Percentiles rank a stretch among this genome's conserved stretches.
Evolutionary conservation across 495 filamentous ascomycete genomes (phyloP).

Genomic region (Penicillium tannophilum): DNA sequence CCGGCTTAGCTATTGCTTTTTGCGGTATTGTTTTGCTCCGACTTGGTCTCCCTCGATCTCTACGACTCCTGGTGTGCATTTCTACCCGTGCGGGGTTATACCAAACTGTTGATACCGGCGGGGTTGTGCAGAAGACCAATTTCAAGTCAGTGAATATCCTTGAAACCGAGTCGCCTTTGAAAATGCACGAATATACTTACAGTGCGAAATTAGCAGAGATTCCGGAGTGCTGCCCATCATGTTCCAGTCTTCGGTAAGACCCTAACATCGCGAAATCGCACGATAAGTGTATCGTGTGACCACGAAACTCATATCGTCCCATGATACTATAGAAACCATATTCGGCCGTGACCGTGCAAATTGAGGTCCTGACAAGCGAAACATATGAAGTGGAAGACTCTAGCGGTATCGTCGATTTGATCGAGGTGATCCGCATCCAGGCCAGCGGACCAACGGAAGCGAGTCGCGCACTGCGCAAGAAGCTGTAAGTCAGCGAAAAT

Average conservation of each 20-base stretch:
- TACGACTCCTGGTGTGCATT: conserved; percentile 2
- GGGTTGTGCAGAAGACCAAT: conserved; percentile 6
- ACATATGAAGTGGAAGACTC: conserved; percentile 88
- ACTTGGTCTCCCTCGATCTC: background rate
- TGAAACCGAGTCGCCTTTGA: too few relatives aligned
- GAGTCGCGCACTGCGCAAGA: conserved; percentile 91
- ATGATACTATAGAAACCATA: conserved; percentile 71
- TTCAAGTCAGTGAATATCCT: background rate
- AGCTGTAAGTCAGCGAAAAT: conserved; percentile 62
- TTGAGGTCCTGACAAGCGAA: conserved; percentile 89
- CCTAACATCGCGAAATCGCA: background rate
- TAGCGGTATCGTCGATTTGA: conserved; percentile 87
- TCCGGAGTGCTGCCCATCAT: conserved; percentile 22
- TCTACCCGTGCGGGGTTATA: conserved; percentile 26
- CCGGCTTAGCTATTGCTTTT: background rate
- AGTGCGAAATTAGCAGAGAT: background rate
- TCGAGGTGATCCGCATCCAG: conserved; percentile 92
- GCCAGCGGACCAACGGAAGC: conserved; percentile 85
- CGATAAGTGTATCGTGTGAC: conserved; percentile 17
- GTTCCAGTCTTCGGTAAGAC: conserved; percentile 46
- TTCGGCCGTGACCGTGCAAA: conserved; percentile 89
- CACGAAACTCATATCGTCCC: conserved; percentile 6
- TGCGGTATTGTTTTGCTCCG: background rate
- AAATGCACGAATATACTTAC: background rate
- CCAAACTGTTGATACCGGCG: conserved; percentile 5